Percentiles rank a stretch among this genome's conserved stretches.
These are phyloP conservation scores for Rhizopogon vulgaris DNA, from an alignment of 768 basidiomycete species.

Conservation along the genomic window DNA sequence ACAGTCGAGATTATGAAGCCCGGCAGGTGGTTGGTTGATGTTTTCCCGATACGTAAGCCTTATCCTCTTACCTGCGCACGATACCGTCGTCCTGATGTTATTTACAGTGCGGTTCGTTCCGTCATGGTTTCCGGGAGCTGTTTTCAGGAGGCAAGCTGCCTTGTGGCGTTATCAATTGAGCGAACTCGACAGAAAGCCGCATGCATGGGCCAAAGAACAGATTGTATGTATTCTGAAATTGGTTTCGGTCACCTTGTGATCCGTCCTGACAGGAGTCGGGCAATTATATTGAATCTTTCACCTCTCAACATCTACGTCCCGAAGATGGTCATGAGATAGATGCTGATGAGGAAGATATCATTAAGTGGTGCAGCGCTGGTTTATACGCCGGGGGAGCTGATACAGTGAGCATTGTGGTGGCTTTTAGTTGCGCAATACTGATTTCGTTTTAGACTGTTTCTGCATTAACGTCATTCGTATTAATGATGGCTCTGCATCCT, in stretches of 20 bases:
- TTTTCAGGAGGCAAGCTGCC: slow-evolving; percentile 27
- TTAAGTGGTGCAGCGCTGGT: neutral
- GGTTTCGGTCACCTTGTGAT: neutral
- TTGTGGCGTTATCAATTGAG: slow-evolving; percentile 32
- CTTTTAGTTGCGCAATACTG: neutral
- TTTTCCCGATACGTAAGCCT: slow-evolving; percentile 31
- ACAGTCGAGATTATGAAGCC: slow-evolving; percentile 17
- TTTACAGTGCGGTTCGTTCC: slow-evolving; percentile 38
- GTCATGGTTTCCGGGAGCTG: slow-evolving; percentile 41
- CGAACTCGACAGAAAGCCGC: neutral
- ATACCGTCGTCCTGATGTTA: too few relatives aligned
- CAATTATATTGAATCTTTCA: neutral
- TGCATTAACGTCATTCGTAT: slow-evolving; percentile 39
- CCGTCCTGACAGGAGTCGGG: neutral
- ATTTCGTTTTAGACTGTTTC: slow-evolving; percentile 34
- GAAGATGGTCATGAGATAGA: neutral
- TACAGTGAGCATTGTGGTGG: slow-evolving; percentile 13
- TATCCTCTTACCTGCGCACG: too few relatives aligned
- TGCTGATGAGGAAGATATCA: neutral
- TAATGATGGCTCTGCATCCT: slow-evolving; percentile 46
- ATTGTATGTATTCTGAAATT: neutral
- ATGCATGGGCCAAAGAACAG: neutral
- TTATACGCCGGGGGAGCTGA: slow-evolving; percentile 20
- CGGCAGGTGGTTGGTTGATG: slow-evolving; percentile 34
- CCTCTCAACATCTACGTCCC: neutral